A percentile compares a stretch with the other conserved stretches of the same genome.
These are phyloP conservation scores for Pseudocercospora ulei DNA, from an alignment of 2,329 filamentous ascomycete species.

Conservation along the genomic window DNA sequence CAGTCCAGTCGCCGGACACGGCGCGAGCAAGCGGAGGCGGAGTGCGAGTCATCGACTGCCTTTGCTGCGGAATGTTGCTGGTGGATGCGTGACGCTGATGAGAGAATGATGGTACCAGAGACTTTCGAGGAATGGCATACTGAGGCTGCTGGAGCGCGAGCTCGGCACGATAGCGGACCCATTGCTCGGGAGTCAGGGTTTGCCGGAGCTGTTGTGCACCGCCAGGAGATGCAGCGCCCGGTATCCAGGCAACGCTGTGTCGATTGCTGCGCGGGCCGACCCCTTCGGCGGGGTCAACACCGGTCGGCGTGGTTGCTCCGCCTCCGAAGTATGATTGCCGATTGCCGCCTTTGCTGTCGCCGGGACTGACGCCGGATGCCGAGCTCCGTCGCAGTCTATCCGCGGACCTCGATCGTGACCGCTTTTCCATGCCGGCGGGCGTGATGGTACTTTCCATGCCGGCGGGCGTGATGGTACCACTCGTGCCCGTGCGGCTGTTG, in stretches of 20 bases:
- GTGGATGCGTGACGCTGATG: slow-evolving; percentile 27
- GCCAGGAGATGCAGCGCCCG: slow-evolving; percentile 49
- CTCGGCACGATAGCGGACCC: slow-evolving; percentile 66
- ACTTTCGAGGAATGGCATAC: slow-evolving; percentile 37
- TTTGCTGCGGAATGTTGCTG: slow-evolving; percentile 21
- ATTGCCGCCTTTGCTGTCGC: slow-evolving; percentile 20
- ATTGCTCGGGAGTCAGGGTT: slow-evolving; percentile 65
- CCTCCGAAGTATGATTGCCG: slow-evolving; percentile 33
- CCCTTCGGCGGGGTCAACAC: slow-evolving; percentile 24
- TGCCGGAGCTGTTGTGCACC: slow-evolving; percentile 42
- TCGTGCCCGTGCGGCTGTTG: slow-evolving; percentile 46
- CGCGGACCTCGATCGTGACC: slow-evolving; percentile 27
- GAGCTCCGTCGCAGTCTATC: slow-evolving; percentile 27
- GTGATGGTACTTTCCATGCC: slow-evolving; percentile 21
- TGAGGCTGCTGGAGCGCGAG: slow-evolving; percentile 43
- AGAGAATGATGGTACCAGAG: slow-evolving; percentile 23
- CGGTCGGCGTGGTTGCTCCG: slow-evolving; percentile 23
- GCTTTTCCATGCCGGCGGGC: too few relatives aligned
- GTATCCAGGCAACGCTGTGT: slow-evolving; percentile 69
- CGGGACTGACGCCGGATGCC: slow-evolving; percentile 22
- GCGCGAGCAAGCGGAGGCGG: slow-evolving; percentile 40
- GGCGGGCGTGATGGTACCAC: slow-evolving; percentile 43
- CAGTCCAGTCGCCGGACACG: slow-evolving; percentile 41
- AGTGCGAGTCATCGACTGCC: slow-evolving; percentile 29
- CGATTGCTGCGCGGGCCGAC: slow-evolving; percentile 42